Conservation (phyloP, 331 rosid genomes). For the Quercus tomentella region DNA sequence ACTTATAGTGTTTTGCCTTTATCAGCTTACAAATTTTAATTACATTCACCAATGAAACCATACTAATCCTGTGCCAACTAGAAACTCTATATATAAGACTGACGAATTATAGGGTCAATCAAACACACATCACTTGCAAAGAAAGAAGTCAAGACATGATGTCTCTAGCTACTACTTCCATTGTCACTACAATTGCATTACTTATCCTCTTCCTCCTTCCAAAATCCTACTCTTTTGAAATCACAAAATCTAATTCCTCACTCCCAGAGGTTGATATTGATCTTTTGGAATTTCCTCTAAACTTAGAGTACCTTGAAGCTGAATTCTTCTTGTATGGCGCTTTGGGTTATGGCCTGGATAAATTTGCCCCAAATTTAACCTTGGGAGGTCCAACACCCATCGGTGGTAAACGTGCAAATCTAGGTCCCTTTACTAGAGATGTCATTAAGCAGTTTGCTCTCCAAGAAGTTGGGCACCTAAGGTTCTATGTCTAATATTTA, state of each 20-base stretch:
- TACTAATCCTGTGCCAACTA: too few relatives aligned
- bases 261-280: conserved; percentile 33
- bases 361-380: conserved; percentile 42
- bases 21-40: too few relatives aligned
- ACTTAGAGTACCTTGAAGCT: too few relatives aligned
- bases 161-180: background rate
- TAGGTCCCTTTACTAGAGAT: conserved; percentile 57
- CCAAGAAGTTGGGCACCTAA: too few relatives aligned
- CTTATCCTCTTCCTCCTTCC: conserved; percentile 9
- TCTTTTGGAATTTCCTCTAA: conserved; percentile 35
- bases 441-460: too few relatives aligned
- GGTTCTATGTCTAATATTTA: conserved; percentile 5
- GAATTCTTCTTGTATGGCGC: too few relatives aligned
- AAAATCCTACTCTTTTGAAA: background rate
- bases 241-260: background rate
- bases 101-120: too few relatives aligned
- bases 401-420: conserved; percentile 50
- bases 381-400: conserved; percentile 63
- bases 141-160: too few relatives aligned
- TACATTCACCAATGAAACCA: too few relatives aligned
- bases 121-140: too few relatives aligned
- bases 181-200: conserved; percentile 8
- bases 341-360: conserved; percentile 27
- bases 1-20: too few relatives aligned
- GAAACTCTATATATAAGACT: too few relatives aligned